A percentile compares a stretch with the other conserved stretches of the same genome.
phyloP scores from a whole-genome alignment of 768 basidiomycete genomes.

The Psilocybe cubensis region DNA sequence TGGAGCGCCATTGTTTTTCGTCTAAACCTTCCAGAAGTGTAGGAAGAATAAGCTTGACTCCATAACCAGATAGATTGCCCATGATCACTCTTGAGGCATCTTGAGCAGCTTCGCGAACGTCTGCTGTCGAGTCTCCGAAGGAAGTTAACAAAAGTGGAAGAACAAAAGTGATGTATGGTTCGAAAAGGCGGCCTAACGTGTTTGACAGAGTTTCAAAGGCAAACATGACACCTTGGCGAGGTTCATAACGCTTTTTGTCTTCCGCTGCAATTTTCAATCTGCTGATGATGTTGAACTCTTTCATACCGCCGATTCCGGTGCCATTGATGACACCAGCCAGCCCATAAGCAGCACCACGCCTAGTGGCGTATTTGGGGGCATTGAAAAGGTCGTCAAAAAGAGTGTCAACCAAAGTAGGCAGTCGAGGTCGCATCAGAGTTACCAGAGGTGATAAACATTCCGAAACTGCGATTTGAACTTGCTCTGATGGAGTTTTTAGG shows the following conservation, averaged over 20 bases:
- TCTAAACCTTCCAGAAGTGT: slow-evolving; percentile 88
- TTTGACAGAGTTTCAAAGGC: slow-evolving; percentile 90
- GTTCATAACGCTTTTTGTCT: slow-evolving; percentile 87
- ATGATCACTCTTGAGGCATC: slow-evolving; percentile 94
- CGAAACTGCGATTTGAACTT: slow-evolving; percentile 95
- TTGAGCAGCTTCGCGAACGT: slow-evolving; percentile 92
- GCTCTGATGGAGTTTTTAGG: slow-evolving; percentile 91
- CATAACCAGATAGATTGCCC: slow-evolving; percentile 93
- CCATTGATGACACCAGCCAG: slow-evolving; percentile 92
- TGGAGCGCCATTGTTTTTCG: slow-evolving; percentile 98
- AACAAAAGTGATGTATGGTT: slow-evolving; percentile 86
- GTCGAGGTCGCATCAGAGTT: slow-evolving; percentile 62
- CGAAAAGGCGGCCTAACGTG: slow-evolving; percentile 88
- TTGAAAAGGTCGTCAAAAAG: slow-evolving; percentile 79
- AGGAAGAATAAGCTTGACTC: slow-evolving; percentile 93
- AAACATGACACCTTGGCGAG: slow-evolving; percentile 93
- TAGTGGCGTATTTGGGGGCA: slow-evolving; percentile 84
- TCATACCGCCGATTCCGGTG: slow-evolving; percentile 83
- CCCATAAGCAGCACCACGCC: slow-evolving; percentile 98
- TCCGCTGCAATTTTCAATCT: slow-evolving; percentile 77
- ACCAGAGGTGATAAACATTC: slow-evolving; percentile 93
- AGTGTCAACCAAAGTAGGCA: slow-evolving; percentile 69
- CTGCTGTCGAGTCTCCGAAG: slow-evolving; percentile 85
- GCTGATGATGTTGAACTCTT: slow-evolving; percentile 78
- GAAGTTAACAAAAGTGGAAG: slow-evolving; percentile 81